Conservation (phyloP, 768 basidiomycete species). For the Boletales sp. region DNA sequence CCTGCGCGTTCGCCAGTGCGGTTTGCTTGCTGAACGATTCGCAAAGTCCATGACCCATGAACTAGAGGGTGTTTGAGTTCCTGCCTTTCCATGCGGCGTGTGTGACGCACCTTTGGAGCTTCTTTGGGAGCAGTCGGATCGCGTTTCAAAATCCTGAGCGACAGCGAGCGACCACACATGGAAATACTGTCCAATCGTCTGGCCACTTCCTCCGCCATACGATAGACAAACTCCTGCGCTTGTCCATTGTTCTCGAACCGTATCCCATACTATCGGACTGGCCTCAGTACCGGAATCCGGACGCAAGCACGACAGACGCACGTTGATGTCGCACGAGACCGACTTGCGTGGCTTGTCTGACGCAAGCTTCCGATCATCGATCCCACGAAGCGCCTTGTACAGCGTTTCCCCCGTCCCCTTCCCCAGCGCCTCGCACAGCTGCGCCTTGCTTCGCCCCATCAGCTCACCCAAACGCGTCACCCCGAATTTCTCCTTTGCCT, state of each 20-base stretch:
- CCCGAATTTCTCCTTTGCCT: slow-evolving; percentile 78
- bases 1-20: slow-evolving; percentile 53
- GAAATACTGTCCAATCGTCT: slow-evolving; percentile 63
- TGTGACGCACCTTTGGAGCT: slow-evolving; percentile 69
- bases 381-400: slow-evolving; percentile 78
- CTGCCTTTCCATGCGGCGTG: background rate
- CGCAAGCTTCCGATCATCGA: slow-evolving; percentile 78
- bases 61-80: slow-evolving; percentile 41
- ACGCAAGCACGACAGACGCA: slow-evolving; percentile 37
- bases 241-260: slow-evolving; percentile 83
- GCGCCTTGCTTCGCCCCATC: slow-evolving; percentile 54
- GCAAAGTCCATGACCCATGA: slow-evolving; percentile 88
- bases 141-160: slow-evolving; percentile 86
- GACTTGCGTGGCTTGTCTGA: slow-evolving; percentile 85
- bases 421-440: slow-evolving; percentile 72
- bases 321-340: slow-evolving; percentile 94
- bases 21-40: slow-evolving; percentile 77
- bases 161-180: slow-evolving; percentile 71
- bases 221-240: slow-evolving; percentile 72
- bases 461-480: slow-evolving; percentile 68
- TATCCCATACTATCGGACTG: slow-evolving; percentile 75
- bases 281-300: slow-evolving; percentile 3
- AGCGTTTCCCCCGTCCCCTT: slow-evolving; percentile 80
- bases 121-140: slow-evolving; percentile 85
- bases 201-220: slow-evolving; percentile 76